Conservation (phyloP, 2,329 filamentous ascomycete genomes). For the Calonectria multiphialidica region DNA sequence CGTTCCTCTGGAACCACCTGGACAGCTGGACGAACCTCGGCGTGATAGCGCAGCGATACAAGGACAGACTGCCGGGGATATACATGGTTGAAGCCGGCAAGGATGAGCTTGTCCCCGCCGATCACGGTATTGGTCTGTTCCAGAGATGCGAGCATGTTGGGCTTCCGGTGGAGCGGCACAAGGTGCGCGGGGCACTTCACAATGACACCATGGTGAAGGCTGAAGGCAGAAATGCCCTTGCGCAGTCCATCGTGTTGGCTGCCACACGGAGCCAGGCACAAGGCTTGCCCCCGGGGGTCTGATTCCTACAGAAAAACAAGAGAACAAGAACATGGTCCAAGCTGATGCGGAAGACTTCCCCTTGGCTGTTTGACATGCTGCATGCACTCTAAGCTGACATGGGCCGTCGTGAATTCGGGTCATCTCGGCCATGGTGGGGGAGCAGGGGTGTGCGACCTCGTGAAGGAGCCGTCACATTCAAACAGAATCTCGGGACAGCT, state of each 20-base stretch:
- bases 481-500: conserved; percentile 27
- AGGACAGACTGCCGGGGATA: conserved; percentile 49
- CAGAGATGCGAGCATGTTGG: conserved; percentile 61
- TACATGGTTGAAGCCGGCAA: conserved; percentile 68
- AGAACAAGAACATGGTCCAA: conserved; percentile 4
- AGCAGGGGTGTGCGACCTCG: conserved; percentile 35
- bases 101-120: conserved; percentile 69
- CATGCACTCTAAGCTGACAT: background rate
- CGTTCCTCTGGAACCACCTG: conserved; percentile 76
- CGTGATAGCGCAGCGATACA: conserved; percentile 49
- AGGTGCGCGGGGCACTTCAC: conserved; percentile 65
- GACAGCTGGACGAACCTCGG: conserved; percentile 66
- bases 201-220: conserved; percentile 65
- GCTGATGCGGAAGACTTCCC: conserved; percentile 10
- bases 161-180: conserved; percentile 57
- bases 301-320: conserved; percentile 9
- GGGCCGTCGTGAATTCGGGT: conserved; percentile 41
- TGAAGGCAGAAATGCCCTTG: conserved; percentile 43
- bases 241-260: conserved; percentile 42
- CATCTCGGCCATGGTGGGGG: conserved; percentile 36
- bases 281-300: conserved; percentile 12
- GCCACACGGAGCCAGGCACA: conserved; percentile 31
- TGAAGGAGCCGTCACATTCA: conserved; percentile 42
- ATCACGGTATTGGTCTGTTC: conserved; percentile 61
- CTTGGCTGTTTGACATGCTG: conserved; percentile 12